Conservation (phyloP, 176 grass and related monocot species). For the Phragmites australis region DNA sequence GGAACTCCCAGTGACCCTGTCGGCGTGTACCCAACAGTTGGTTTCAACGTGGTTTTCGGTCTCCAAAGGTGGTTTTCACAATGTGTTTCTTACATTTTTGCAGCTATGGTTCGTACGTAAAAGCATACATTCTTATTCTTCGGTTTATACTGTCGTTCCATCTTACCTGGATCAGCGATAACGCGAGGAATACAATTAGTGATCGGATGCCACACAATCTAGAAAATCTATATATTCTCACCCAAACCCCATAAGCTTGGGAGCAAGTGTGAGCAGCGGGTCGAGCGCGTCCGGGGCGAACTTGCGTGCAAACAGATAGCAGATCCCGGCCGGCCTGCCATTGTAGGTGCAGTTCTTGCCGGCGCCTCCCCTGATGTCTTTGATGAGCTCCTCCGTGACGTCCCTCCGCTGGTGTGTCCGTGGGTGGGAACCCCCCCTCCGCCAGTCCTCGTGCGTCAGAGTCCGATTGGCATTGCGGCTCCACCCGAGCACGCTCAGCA, state of each 20-base stretch:
- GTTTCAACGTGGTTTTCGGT: too few species aligned
- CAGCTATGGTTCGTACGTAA: too few species aligned
- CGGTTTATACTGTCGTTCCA: too few species aligned
- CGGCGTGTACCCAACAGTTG: too few species aligned
- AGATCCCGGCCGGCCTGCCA: conserved; percentile 25
- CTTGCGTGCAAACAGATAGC: conserved; percentile 57
- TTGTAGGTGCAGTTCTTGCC: conserved; percentile 39
- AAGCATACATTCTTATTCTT: too few species aligned
- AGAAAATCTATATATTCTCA: too few species aligned
- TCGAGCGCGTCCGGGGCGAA: conserved; percentile 50
- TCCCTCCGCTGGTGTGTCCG: neutral
- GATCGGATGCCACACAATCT: too few species aligned
- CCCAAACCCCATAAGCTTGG: conserved; percentile 37
- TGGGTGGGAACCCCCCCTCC: conserved; percentile 16
- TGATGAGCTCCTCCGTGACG: conserved; percentile 35
- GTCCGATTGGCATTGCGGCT: conserved; percentile 42
- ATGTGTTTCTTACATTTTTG: too few species aligned
- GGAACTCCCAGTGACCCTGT: too few species aligned
- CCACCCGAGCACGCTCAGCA: conserved; percentile 4
- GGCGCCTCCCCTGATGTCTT: conserved; percentile 16
- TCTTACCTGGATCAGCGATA: too few species aligned
- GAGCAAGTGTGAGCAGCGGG: conserved; percentile 41
- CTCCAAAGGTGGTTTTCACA: too few species aligned
- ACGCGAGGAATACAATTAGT: too few species aligned
- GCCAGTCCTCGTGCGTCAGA: conserved; percentile 49